Conservation (phyloP, 495 filamentous ascomycete genomes). For the Penicillium manginii region DNA sequence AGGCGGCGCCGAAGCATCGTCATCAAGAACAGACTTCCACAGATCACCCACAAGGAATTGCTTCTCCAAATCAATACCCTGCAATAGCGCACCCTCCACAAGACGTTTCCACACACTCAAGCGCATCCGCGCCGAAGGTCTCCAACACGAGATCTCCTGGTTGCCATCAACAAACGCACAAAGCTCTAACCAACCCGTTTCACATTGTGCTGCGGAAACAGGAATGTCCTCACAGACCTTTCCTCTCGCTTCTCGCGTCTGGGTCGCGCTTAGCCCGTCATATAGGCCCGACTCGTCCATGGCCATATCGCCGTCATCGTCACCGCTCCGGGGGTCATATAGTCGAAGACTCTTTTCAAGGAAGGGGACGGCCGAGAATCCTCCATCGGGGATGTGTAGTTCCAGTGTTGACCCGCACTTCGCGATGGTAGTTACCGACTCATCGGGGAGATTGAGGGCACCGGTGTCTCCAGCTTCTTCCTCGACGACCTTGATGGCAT, state of each 20-base stretch:
- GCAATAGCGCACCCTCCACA: constrained; percentile 47
- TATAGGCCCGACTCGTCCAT: constrained; percentile 15
- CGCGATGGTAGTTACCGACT: constrained; percentile 62
- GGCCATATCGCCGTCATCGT: constrained; percentile 24
- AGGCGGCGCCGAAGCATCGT: constrained; percentile 29
- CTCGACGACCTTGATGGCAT: constrained; percentile 38
- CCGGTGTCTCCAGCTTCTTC: constrained; percentile 24
- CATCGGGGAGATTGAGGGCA: constrained; percentile 39
- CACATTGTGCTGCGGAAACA: constrained; percentile 47
- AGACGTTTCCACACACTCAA: constrained; percentile 53
- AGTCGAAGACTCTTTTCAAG: constrained; percentile 39
- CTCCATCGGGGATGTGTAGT: constrained; percentile 43
- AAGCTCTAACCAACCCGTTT: constrained; percentile 50
- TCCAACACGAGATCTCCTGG: constrained; percentile 32
- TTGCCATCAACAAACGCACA: constrained; percentile 50
- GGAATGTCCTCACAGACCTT: constrained; percentile 49
- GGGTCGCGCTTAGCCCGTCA: constrained; percentile 1
- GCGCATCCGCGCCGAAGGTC: constrained; percentile 45
- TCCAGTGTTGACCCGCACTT: constrained; percentile 78
- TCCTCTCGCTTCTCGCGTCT: constrained; percentile 22
- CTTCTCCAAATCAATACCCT: constrained; percentile 46
- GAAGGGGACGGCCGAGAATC: constrained; percentile 38
- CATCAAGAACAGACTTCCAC: constrained; percentile 51
- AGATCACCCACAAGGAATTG: constrained; percentile 54
- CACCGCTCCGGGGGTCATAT: constrained; percentile 32